A percentile compares a stretch with the other conserved stretches of the same genome.
These are phyloP conservation scores for Podospora tetraspora DNA, from an alignment of 495 filamentous ascomycete species.

Conservation along the genomic window DNA sequence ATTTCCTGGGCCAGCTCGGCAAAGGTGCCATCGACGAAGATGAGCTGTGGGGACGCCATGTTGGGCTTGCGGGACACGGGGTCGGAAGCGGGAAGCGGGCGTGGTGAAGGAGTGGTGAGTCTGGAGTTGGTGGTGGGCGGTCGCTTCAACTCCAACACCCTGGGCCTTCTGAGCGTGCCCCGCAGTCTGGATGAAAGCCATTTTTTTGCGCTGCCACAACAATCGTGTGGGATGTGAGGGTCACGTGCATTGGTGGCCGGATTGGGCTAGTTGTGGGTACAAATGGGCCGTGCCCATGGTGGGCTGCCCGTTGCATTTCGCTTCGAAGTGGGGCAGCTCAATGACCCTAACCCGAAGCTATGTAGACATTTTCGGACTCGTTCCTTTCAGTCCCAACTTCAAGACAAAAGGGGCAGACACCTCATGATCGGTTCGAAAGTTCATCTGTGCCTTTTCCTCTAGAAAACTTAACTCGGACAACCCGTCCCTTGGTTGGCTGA, in stretches of 20 bases:
- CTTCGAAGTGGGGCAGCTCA: not conserved
- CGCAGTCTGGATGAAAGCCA: constrained; percentile 6
- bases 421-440: not conserved
- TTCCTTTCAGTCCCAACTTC: not conserved
- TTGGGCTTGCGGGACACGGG: constrained; percentile 15
- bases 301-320: not conserved
- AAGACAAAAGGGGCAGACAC: not conserved
- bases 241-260: constrained; percentile 4
- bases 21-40: constrained; percentile 89
- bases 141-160: constrained; percentile 5
- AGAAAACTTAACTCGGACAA: not conserved
- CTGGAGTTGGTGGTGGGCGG: constrained; percentile 4
- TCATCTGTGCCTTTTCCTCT: not conserved
- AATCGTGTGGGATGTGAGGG: constrained; percentile 7
- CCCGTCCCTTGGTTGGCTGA: not conserved
- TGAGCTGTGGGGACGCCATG: constrained; percentile 37
- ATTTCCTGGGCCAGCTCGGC: constrained; percentile 85
- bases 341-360: not conserved
- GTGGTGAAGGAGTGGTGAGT: constrained; percentile 5
- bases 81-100: constrained; percentile 5
- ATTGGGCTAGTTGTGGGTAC: not conserved
- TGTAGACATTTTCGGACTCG: not conserved
- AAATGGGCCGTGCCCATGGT: not conserved
- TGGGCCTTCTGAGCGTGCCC: constrained; percentile 5
- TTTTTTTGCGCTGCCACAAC: constrained; percentile 9